A percentile compares a stretch with the other conserved stretches of the same genome.
These are phyloP conservation scores for Calocera viscosa DNA, from an alignment of 768 basidiomycete genomes.

Conservation along the genomic window DNA sequence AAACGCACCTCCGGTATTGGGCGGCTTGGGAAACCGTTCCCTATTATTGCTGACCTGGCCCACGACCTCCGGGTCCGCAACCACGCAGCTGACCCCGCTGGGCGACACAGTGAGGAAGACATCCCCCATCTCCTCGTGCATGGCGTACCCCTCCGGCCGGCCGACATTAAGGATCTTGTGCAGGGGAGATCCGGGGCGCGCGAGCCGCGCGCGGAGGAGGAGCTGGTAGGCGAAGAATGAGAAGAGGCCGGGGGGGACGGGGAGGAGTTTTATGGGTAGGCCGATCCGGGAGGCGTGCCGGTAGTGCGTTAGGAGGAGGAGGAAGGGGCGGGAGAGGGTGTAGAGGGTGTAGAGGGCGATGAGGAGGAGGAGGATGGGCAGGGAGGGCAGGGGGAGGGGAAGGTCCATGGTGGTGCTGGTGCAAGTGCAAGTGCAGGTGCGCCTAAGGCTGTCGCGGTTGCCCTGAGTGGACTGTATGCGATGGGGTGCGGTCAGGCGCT, in stretches of 20 bases:
- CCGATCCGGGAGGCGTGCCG: constrained; percentile 1
- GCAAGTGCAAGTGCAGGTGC: background rate
- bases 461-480: no score
- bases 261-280: constrained; percentile 11
- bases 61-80: constrained; percentile 9
- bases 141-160: constrained; percentile 11
- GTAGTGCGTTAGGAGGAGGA: constrained; percentile 5
- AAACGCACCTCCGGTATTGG: constrained; percentile 11
- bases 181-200: background rate
- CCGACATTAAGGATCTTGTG: constrained; percentile 10
- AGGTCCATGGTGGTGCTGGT: background rate
- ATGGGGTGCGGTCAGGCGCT: no score
- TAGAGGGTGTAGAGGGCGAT: constrained; percentile 5
- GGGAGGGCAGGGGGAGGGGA: background rate
- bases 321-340: constrained; percentile 2
- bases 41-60: constrained; percentile 3
- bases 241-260: constrained; percentile 11
- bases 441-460: no score
- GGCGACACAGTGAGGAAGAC: constrained; percentile 11
- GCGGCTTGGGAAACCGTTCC: constrained; percentile 10
- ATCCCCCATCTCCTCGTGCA: constrained; percentile 10
- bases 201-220: background rate
- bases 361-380: background rate
- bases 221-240: constrained; percentile 11
- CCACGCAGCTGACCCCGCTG: background rate